Conservation (phyloP, 345 rosid genomes). For the Acer campestre region DNA sequence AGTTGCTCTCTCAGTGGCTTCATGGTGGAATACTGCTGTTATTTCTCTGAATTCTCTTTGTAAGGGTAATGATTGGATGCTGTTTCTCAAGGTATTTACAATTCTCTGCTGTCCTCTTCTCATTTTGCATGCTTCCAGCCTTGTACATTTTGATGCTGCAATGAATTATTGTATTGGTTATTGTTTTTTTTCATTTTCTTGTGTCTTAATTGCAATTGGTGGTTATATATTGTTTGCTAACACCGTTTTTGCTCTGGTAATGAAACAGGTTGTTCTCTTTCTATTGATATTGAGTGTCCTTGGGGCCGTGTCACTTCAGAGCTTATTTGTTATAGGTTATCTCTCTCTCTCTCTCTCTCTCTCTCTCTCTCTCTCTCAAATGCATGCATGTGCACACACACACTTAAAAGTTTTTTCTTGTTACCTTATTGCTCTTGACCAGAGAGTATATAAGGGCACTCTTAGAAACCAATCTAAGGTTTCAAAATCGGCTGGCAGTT, state of each 20-base stretch:
- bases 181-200: not conserved
- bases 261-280: conserved; percentile 57
- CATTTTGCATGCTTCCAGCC: not conserved
- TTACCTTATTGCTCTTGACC: not conserved
- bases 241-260: conserved; percentile 22
- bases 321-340: conserved; percentile 63
- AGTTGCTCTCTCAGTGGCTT: conserved; percentile 54
- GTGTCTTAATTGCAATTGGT: not conserved
- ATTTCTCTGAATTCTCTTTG: conserved; percentile 61
- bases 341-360: conserved; percentile 35
- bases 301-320: conserved; percentile 65
- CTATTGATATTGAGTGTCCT: conserved; percentile 57
- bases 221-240: not conserved
- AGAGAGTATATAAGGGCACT: not conserved
- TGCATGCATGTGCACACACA: not conserved
- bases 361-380: not conserved
- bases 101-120: not conserved
- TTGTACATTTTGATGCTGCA: not conserved
- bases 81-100: conserved; percentile 69
- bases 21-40: conserved; percentile 66
- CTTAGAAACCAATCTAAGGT: not conserved
- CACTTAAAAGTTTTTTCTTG: not conserved
- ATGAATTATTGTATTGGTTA: not conserved
- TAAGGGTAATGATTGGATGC: conserved; percentile 75
- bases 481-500: not conserved